A percentile compares a stretch with the other conserved stretches of the same genome.
Conservation (phyloP, 352 stramenopile genomes). For the Blastocystis sp. region DNA sequence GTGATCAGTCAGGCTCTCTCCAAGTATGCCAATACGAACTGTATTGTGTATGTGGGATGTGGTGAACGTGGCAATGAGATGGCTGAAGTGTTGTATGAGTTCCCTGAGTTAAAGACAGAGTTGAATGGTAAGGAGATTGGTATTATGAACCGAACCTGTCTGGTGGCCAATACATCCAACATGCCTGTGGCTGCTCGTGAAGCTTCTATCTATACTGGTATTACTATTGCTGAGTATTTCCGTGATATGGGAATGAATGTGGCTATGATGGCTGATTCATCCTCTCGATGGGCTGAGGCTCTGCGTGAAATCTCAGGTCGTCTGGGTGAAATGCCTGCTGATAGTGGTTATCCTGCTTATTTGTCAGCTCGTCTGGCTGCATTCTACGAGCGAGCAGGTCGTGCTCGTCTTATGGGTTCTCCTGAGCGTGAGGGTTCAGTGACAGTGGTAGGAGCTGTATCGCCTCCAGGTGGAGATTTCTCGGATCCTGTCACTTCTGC, state of each 20-base stretch:
- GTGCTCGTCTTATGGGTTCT: slow-evolving; percentile 88
- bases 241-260: slow-evolving; percentile 97
- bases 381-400: slow-evolving; percentile 99
- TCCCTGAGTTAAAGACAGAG: slow-evolving; percentile 73
- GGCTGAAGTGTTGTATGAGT: slow-evolving; percentile 75
- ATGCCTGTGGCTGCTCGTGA: slow-evolving; percentile 98
- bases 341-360: slow-evolving; percentile 93
- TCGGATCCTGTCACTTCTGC: slow-evolving; percentile 96
- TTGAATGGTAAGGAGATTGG: slow-evolving; percentile 90
- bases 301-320: slow-evolving; percentile 98
- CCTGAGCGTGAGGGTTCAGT: slow-evolving; percentile 93
- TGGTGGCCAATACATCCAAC: slow-evolving; percentile 99
- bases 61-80: slow-evolving; percentile 98
- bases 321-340: slow-evolving; percentile 98
- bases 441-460: slow-evolving; percentile 95
- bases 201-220: slow-evolving; percentile 97
- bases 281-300: slow-evolving; percentile 95
- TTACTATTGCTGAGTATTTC: slow-evolving; percentile 97
- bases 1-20: slow-evolving; percentile 96
- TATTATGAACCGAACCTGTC: slow-evolving; percentile 98
- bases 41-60: slow-evolving; percentile 97
- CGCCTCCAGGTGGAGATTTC: slow-evolving; percentile 95
- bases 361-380: slow-evolving; percentile 91
- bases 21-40: slow-evolving; percentile 98
- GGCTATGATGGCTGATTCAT: slow-evolving; percentile 99